Base-by-base conservation (phyloP, 306 rosid genomes). In the Ormosia emarginata region DNA sequence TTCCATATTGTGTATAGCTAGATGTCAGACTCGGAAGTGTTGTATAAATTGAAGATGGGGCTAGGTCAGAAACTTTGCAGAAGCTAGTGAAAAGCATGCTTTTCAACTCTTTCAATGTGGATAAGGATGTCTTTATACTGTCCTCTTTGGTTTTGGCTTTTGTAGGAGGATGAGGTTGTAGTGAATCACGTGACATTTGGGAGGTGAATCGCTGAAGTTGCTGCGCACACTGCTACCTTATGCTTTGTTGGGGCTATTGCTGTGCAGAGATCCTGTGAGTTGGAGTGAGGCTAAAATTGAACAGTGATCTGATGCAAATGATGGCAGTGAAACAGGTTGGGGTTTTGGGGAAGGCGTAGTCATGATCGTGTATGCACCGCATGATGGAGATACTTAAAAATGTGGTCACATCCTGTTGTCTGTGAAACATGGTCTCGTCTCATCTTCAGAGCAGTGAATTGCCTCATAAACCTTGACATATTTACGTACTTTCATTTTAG, bases 51-150 rank as follows among this genome's bases (percentile, higher is more conserved):
- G 86, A 84, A 85, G 86, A 79, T 63, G 91, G 86, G 86, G 86
- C 84, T 79, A 90, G 91, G 92, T 86, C 89, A 86, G 96, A 86
- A 77, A 79, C 85, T 82, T 29, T 85, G 84, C 81, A 39, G 80
- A 79, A 83, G 87, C 85, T 83, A 82, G 72, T 68, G 69, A 80
- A 69, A 91, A 90, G 81, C 92, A 82, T 82, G 89, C 41, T 69
- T 78, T 67, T 75, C 41, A 57, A 71, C 72, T 29, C 66, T 24
- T 55, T 15, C 33, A 43, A 62, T 66, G 67, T 44, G 78, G 71
- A 82, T 86, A 78, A 82, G 87, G 75, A 82, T 89, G 72, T 91
- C 86, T 87, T 93, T 83, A 91, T 88, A 43, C 90, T 85, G 85
- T 83, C 83, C 84, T 85, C 84, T 76, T 88, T 85, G 81, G 47